Base-by-base conservation (phyloP, 345 rosid species). In the Eucalyptus regnans region DNA sequence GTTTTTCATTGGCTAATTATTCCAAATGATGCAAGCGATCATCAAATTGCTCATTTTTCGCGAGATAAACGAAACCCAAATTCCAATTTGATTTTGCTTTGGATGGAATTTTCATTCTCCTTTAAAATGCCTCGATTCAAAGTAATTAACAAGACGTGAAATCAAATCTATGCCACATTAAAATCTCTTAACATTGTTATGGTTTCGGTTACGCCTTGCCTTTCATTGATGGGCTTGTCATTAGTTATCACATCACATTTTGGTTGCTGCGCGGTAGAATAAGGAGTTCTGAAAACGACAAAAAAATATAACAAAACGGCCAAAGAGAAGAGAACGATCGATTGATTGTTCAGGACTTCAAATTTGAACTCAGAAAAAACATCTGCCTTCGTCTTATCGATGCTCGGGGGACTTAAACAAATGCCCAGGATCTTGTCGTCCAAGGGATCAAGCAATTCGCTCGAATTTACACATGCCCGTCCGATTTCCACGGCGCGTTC, bases 1-100 rank as follows among this genome's bases (percentile, higher is more conserved):
- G 1, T 68, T 68, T 66, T 16, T 31, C 5, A 15, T 31, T 68
- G 2, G 0, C 2, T 16, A 8, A 16, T 68, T 31, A 66, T 66
- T 66, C 3, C 2, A 31, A 31, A 37, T 9, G 2, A 66, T 31
- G 5, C 2, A 71, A 18, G 1, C 1, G 1, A 33, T 33, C 7
- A 17, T 33, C 13, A 5, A 71, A 71, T 71, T 5, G 0, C 2
- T 71, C 1, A 33, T 37, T 37, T 33, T 9, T 18, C 3, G 22
- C 4, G 4, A 18, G 4, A 71, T 2, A 17, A 33, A 71, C 1
- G 0, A 11, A 71, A 1, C 3, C 3, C 37, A 37, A 5, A 71
- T 71, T 18, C 1, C 4, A 71, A 71, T 18, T 71, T 6, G 8
- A 71, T 37, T 22, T 5, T 2, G 7, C 4, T 71, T 18, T 9